Evolutionary conservation across 805 yeast species (phyloP).

Genomic region (Ogataea paraovalis): DNA sequence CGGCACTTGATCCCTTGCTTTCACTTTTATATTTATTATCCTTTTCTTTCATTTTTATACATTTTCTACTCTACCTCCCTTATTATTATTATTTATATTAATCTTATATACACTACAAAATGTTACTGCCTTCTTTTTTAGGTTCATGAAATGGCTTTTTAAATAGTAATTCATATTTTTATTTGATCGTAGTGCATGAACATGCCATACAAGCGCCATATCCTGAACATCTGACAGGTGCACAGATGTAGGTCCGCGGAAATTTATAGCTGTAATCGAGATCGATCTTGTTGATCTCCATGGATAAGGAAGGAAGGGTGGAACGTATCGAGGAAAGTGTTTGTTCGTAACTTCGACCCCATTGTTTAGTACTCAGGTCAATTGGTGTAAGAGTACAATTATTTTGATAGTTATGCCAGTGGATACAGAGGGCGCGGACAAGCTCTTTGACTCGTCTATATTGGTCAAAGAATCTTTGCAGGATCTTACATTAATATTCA

Average conservation of each 20-base stretch:
- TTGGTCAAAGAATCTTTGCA: constrained; percentile 9
- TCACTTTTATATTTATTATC: neutral
- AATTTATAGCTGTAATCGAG: too few species aligned
- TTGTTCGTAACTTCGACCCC: too few species aligned
- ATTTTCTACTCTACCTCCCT: neutral
- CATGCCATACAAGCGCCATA: too few species aligned
- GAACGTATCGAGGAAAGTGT: too few species aligned
- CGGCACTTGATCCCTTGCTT: neutral
- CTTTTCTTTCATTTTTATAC: neutral
- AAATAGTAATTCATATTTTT: too few species aligned
- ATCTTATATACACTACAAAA: constrained; percentile 1
- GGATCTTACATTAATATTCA: constrained; percentile 17
- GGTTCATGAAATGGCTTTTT: neutral
- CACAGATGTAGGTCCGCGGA: too few species aligned
- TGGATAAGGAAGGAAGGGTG: too few species aligned
- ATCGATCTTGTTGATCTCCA: too few species aligned
- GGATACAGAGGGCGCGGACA: neutral
- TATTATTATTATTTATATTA: neutral
- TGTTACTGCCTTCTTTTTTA: neutral
- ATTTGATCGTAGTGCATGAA: too few species aligned
- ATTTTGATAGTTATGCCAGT: neutral
- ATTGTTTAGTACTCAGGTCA: too few species aligned
- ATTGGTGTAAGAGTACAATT: too few species aligned
- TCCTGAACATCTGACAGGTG: too few species aligned
- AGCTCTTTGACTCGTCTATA: constrained; percentile 13